Percentiles rank a stretch among this genome's conserved stretches.
Evolutionary conservation across 148 eudicot genomes (phyloP).

Genomic region (Beta vulgaris): DNA sequence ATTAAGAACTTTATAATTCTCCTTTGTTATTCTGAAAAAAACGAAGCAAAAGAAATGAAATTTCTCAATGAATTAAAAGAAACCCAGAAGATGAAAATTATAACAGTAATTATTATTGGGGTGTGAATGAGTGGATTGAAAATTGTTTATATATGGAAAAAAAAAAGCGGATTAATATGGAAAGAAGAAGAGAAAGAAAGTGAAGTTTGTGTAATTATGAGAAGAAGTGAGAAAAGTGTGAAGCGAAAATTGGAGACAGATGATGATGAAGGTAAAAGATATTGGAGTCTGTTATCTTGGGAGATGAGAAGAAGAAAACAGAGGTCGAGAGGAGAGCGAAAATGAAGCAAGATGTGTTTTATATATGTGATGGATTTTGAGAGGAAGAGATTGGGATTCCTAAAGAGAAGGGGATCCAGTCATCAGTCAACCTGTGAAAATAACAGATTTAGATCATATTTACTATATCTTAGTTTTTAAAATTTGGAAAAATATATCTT

Average conservation of each 20-base stretch:
- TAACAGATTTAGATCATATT: background rate
- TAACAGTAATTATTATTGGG: background rate
- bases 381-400: background rate
- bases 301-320: constrained; percentile 6
- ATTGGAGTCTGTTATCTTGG: constrained; percentile 19
- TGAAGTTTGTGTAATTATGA: background rate
- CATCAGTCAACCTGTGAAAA: background rate
- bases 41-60: background rate
- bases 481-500: too few species aligned
- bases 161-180: background rate
- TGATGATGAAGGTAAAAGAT: background rate
- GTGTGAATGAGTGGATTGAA: background rate
- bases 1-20: background rate
- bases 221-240: background rate
- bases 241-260: background rate
- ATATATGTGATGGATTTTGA: background rate
- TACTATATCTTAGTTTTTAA: too few species aligned
- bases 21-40: background rate
- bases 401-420: constrained; percentile 17
- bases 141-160: background rate
- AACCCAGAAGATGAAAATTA: constrained; percentile 6
- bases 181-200: background rate
- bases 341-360: background rate
- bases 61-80: background rate
- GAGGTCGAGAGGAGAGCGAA: background rate